Percentiles rank a stretch among this genome's conserved stretches.
phyloP scores from a whole-genome alignment of 306 rosid species.

The Quercus ilex region DNA sequence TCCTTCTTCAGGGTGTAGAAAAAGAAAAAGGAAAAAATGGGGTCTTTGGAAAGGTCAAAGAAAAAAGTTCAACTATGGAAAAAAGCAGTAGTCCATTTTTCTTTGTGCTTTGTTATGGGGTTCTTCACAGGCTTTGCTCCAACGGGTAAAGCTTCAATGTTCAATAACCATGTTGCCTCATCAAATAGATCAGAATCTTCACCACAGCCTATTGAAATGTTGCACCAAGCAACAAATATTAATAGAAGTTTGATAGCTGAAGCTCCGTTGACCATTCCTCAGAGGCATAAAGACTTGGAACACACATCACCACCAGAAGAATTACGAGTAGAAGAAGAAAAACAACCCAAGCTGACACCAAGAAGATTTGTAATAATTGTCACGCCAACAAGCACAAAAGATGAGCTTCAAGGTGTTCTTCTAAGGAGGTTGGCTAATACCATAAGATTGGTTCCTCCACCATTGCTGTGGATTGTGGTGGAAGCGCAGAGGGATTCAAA shows the following conservation, averaged over 20 bases:
- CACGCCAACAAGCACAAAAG: constrained; percentile 71
- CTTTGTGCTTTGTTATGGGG: constrained; percentile 83
- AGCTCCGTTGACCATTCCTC: constrained; percentile 16
- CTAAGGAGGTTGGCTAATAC: constrained; percentile 77
- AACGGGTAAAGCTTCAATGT: constrained; percentile 53
- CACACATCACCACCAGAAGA: neutral
- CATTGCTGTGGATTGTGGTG: constrained; percentile 88
- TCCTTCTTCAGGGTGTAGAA: constrained; percentile 9
- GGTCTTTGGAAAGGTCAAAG: constrained; percentile 73
- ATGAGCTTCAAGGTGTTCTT: constrained; percentile 44
- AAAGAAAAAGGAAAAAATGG: constrained; percentile 36
- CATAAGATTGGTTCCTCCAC: constrained; percentile 58
- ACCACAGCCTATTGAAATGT: constrained; percentile 34
- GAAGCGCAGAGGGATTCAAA: constrained; percentile 52
- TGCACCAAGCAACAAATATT: constrained; percentile 3
- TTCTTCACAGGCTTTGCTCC: constrained; percentile 93
- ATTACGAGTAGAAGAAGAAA: neutral
- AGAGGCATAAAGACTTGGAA: constrained; percentile 16
- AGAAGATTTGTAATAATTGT: constrained; percentile 60
- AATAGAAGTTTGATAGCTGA: constrained; percentile 34
- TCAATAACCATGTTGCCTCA: constrained; percentile 16
- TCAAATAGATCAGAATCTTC: constrained; percentile 35
- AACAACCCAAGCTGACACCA: constrained; percentile 27
- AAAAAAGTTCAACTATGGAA: constrained; percentile 79
- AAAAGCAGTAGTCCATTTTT: constrained; percentile 76